A percentile compares a stretch with the other conserved stretches of the same genome.
Conservation (phyloP, 345 rosid species). For the Carallia pectinifolia region DNA sequence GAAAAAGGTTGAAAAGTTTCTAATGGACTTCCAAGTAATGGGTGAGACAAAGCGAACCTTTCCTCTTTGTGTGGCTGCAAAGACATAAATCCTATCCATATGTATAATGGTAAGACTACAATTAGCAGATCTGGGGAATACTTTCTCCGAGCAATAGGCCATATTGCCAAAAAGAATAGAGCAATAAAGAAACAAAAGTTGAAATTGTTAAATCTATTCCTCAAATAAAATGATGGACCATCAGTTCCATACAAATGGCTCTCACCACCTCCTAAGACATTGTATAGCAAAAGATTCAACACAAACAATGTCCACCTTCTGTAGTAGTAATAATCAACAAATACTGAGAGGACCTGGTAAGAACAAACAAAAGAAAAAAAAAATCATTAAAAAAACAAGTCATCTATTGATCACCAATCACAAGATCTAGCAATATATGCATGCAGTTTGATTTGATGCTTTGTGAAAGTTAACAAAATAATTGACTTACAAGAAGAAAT, state of each 20-base stretch:
- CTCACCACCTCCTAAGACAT: conserved; percentile 95
- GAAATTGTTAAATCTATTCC: conserved; percentile 94
- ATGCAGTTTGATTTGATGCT: conserved; percentile 7
- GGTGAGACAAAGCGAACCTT: conserved; percentile 46
- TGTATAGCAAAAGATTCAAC: conserved; percentile 81
- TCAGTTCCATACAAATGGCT: conserved; percentile 96
- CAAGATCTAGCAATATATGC: neutral
- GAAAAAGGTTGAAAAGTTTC: neutral
- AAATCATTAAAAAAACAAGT: neutral
- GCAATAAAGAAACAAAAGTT: conserved; percentile 88
- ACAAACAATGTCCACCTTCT: conserved; percentile 84
- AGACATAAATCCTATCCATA: conserved; percentile 95
- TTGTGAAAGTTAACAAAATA: conserved; percentile 4
- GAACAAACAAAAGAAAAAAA: conserved; percentile 6
- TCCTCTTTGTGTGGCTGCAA: conserved; percentile 98
- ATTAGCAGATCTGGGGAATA: conserved; percentile 65
- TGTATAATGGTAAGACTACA: conserved; percentile 78
- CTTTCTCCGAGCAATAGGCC: conserved; percentile 72
- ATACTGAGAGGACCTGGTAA: conserved; percentile 67
- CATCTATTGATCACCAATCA: no score
- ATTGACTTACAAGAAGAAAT: conserved; percentile 56
- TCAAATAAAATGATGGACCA: conserved; percentile 64
- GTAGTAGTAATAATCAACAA: conserved; percentile 68
- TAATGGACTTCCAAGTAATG: neutral
- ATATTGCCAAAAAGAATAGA: conserved; percentile 57